These are phyloP conservation scores for Phytophthora macrochlamydospora DNA, from an alignment of 352 stramenopile genomes.

Conservation along the genomic window DNA sequence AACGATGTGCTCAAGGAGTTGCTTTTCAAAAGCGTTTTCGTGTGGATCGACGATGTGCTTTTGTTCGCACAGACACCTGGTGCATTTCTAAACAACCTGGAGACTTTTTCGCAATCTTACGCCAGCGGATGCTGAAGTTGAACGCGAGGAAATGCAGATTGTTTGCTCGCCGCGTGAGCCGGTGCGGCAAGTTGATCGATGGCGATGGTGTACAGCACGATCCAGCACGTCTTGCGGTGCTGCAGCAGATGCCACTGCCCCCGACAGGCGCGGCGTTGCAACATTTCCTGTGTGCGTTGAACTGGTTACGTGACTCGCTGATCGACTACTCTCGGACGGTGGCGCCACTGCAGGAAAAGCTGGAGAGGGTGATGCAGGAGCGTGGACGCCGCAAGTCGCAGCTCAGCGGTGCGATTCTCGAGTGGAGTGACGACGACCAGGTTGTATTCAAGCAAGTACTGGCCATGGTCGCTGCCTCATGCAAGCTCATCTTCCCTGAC, in stretches of 20 bases:
- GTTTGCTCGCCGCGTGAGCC: not conserved
- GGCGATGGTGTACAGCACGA: not conserved
- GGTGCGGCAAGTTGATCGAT: not conserved
- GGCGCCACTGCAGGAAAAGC: conserved; percentile 10
- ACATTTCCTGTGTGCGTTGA: not conserved
- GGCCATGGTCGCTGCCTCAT: conserved; percentile 10
- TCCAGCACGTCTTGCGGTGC: not conserved
- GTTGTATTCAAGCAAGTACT: not conserved
- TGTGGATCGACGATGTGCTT: not conserved
- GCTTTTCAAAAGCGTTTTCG: too few relatives aligned
- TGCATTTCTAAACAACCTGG: not conserved
- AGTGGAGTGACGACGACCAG: conserved; percentile 8
- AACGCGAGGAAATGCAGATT: not conserved
- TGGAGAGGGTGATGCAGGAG: conserved; percentile 1
- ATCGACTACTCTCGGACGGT: conserved; percentile 1
- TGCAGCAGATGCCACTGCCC: not conserved
- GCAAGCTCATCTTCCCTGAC: conserved; percentile 13
- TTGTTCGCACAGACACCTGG: not conserved
- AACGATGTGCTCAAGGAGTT: too few relatives aligned
- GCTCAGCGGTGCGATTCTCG: conserved; percentile 8
- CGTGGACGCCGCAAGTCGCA: conserved; percentile 11
- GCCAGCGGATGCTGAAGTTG: not conserved
- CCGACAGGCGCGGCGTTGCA: not conserved
- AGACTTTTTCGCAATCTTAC: not conserved
- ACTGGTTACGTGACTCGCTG: not conserved